Conservation (phyloP, 306 rosid species). For the Carpinus viminea region DNA sequence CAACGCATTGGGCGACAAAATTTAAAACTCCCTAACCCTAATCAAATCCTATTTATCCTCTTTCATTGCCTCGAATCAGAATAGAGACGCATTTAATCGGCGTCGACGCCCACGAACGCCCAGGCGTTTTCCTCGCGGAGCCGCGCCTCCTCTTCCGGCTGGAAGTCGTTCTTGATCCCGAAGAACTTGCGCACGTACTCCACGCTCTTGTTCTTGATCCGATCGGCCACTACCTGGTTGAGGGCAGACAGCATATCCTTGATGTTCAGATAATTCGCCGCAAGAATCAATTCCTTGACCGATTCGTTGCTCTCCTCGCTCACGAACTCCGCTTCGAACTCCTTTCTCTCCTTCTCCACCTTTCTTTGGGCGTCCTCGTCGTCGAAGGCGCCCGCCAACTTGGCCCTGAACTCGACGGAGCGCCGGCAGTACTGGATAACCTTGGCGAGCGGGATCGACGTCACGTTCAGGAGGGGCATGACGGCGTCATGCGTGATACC, state of each 20-base stretch:
- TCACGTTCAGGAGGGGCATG: slow-evolving; percentile 33
- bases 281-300: slow-evolving; percentile 27
- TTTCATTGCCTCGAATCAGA: no score
- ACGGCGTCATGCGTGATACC: not conserved
- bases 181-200: slow-evolving; percentile 30
- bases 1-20: no score
- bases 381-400: not conserved
- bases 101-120: slow-evolving; percentile 39
- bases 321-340: not conserved
- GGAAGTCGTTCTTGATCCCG: slow-evolving; percentile 33
- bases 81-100: slow-evolving; percentile 12
- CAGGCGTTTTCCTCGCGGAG: slow-evolving; percentile 22
- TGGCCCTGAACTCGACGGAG: not conserved
- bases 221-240: slow-evolving; percentile 15
- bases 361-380: not conserved
- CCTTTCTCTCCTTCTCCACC: not conserved
- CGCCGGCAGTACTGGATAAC: slow-evolving; percentile 24
- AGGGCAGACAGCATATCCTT: slow-evolving; percentile 14
- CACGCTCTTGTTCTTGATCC: slow-evolving; percentile 35
- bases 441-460: slow-evolving; percentile 1
- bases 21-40: no score
- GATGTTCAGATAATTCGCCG: slow-evolving; percentile 31
- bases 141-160: slow-evolving; percentile 35
- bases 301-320: not conserved
- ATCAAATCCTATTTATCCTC: no score